phyloP scores from a whole-genome alignment of 2,329 filamentous ascomycete species.

The Paraphaeosphaeria minitans region DNA sequence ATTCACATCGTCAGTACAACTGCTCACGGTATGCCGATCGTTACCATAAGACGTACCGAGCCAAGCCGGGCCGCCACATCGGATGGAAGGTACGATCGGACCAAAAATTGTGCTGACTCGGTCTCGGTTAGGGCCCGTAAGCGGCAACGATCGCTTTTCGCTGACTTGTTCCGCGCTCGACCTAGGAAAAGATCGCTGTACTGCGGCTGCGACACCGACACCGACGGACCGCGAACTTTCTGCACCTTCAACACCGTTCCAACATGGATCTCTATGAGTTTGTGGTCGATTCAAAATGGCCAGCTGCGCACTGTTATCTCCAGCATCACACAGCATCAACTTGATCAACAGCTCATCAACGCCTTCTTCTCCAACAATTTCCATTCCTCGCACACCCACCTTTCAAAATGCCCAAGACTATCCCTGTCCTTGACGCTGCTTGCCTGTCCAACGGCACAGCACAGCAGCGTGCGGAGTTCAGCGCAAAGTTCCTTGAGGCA shows the following conservation, averaged over 20 bases:
- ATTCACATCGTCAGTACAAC: background rate
- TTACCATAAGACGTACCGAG: background rate
- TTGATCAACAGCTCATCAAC: background rate
- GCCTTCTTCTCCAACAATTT: background rate
- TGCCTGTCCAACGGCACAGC: slow-evolving; percentile 1
- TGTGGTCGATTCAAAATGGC: background rate
- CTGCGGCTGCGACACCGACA: background rate
- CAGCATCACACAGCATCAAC: background rate
- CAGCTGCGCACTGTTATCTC: background rate
- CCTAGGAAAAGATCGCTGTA: no score
- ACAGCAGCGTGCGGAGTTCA: background rate
- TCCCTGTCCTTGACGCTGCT: slow-evolving; percentile 1
- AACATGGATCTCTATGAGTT: background rate
- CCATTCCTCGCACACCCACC: background rate
- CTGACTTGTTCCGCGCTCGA: no score
- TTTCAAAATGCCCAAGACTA: background rate
- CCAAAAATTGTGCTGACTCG: background rate
- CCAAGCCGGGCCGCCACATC: background rate
- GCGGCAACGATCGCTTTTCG: background rate
- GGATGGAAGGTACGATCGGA: slow-evolving; percentile 1
- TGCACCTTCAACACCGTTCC: background rate
- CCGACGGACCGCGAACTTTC: background rate
- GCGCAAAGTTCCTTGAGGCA: slow-evolving; percentile 1
- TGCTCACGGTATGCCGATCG: background rate
- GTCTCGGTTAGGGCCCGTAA: background rate